Evolutionary conservation across 306 rosid genomes (phyloP).

Genomic region (Cicer yamashitae): DNA sequence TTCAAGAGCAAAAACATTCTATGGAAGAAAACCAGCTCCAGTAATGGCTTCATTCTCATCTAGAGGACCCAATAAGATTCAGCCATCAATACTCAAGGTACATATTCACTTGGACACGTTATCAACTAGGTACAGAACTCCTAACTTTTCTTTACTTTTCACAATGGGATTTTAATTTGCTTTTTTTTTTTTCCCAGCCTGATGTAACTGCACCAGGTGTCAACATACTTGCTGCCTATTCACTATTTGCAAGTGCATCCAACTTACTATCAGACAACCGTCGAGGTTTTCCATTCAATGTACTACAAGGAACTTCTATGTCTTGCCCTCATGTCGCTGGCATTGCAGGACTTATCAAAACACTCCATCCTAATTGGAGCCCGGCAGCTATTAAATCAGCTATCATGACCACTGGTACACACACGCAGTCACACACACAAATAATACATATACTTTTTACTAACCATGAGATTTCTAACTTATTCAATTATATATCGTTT

Average conservation of each 20-base stretch:
- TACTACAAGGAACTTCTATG: conserved; percentile 37
- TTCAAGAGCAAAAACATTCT: conserved; percentile 30
- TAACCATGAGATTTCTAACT: background rate
- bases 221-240: conserved; percentile 62
- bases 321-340: conserved; percentile 40
- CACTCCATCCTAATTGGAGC: conserved; percentile 31
- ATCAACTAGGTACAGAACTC: background rate
- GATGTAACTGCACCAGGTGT: conserved; percentile 61
- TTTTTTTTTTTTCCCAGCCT: conserved; percentile 32
- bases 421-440: background rate
- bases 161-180: background rate
- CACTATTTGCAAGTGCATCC: conserved; percentile 45
- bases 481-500: background rate
- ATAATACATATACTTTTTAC: background rate
- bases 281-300: background rate
- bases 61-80: conserved; percentile 46
- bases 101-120: background rate
- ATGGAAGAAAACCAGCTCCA: conserved; percentile 47
- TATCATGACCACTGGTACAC: conserved; percentile 41
- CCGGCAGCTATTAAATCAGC: conserved; percentile 39
- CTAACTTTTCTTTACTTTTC: background rate
- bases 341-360: conserved; percentile 30
- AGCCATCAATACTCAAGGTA: conserved; percentile 50
- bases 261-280: background rate
- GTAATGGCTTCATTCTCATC: conserved; percentile 50